Conservation (phyloP, 352 stramenopile genomes). For the Phytophthora parvispora region DNA sequence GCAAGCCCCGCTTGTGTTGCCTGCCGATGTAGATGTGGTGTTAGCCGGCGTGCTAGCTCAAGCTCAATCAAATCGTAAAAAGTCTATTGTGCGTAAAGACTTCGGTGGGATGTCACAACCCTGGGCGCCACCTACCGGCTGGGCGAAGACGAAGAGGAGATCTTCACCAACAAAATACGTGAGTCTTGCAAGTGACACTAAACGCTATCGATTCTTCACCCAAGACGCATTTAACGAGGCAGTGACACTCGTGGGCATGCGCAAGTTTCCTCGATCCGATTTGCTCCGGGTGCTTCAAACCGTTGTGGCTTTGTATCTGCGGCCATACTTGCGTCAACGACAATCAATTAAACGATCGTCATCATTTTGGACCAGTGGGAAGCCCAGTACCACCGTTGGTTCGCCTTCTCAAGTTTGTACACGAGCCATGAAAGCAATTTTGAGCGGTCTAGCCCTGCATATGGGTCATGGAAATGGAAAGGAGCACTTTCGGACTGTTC, state of each 20-base stretch:
- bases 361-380: constrained; percentile 10
- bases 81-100: constrained; percentile 63
- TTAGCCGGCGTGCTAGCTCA: constrained; percentile 71
- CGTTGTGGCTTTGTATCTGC: constrained; percentile 61
- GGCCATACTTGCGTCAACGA: constrained; percentile 43
- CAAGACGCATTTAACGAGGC: constrained; percentile 79
- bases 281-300: constrained; percentile 62
- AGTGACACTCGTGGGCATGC: constrained; percentile 70
- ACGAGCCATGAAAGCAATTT: constrained; percentile 51
- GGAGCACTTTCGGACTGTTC: constrained; percentile 6
- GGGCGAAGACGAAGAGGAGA: constrained; percentile 29
- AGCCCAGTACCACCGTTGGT: constrained; percentile 3
- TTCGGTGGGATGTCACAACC: constrained; percentile 27
- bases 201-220: constrained; percentile 74
- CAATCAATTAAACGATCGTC: not conserved
- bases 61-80: constrained; percentile 62
- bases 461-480: constrained; percentile 42
- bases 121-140: constrained; percentile 26
- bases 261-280: constrained; percentile 67
- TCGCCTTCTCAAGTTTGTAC: constrained; percentile 33
- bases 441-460: constrained; percentile 60
- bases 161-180: constrained; percentile 11
- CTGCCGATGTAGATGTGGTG: constrained; percentile 76
- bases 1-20: constrained; percentile 49
- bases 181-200: constrained; percentile 29